phyloP scores from a whole-genome alignment of 495 filamentous ascomycete species.

The Talaromyces trachyspermus region DNA sequence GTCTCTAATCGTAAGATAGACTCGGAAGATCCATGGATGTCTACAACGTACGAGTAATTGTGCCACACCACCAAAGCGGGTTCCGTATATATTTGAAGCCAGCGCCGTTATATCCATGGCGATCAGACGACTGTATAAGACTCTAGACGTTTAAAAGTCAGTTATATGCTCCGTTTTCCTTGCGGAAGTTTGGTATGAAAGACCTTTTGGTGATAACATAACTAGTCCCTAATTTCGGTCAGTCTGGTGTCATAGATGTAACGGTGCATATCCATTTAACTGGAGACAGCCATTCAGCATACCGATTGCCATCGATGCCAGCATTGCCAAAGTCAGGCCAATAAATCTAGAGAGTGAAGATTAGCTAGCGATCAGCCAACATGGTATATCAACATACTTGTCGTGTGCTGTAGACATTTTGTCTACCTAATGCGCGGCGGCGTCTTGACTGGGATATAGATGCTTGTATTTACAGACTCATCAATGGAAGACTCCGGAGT shows the following conservation, averaged over 20 bases:
- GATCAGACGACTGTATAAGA: conserved; percentile 78
- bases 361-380: too few species aligned
- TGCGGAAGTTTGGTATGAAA: conserved; percentile 16
- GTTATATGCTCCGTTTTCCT: not conserved
- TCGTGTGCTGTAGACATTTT: not conserved
- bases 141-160: conserved; percentile 49
- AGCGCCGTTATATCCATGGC: conserved; percentile 93
- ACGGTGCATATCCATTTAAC: too few species aligned
- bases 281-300: too few species aligned
- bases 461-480: too few species aligned
- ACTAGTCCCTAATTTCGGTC: conserved; percentile 57
- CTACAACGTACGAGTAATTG: conserved; percentile 64
- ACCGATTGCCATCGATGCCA: conserved; percentile 91
- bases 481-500: too few species aligned
- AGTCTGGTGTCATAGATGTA: too few species aligned
- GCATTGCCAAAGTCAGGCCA: conserved; percentile 80
- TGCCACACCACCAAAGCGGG: conserved; percentile 93
- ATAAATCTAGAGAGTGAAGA: too few species aligned
- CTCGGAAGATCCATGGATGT: too few species aligned
- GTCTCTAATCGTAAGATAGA: too few species aligned
- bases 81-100: conserved; percentile 88
- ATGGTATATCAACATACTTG: conserved; percentile 2
- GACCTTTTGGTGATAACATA: conserved; percentile 95
- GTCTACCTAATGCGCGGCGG: not conserved
- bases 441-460: too few species aligned